Conservation (phyloP, 2,329 filamentous ascomycete species). For the Aspergillus aculeatinus region DNA sequence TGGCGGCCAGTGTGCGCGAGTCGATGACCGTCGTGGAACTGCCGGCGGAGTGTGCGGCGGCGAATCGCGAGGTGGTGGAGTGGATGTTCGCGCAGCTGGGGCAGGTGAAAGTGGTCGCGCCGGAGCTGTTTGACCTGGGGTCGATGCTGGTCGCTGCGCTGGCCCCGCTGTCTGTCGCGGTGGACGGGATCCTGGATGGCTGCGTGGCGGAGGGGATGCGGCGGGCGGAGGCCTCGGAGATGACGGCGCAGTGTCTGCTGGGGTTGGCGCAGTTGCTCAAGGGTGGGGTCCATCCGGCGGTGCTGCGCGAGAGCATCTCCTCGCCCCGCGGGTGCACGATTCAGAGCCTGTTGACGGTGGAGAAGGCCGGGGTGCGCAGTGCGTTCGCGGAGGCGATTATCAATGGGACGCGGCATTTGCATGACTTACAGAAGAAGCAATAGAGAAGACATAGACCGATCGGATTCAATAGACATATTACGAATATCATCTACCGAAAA, state of each 20-base stretch:
- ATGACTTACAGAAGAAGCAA: not conserved
- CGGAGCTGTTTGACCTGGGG: conserved; percentile 54
- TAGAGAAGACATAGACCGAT: not conserved
- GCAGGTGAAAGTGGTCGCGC: conserved; percentile 50
- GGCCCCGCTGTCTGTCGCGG: conserved; percentile 58
- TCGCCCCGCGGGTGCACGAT: conserved; percentile 65
- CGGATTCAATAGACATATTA: no score
- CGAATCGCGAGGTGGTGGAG: conserved; percentile 40
- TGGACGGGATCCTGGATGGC: conserved; percentile 62
- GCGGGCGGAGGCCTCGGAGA: conserved; percentile 58
- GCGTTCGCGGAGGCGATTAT: conserved; percentile 54
- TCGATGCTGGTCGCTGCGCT: conserved; percentile 62
- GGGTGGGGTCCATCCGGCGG: conserved; percentile 60
- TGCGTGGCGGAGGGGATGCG: conserved; percentile 63
- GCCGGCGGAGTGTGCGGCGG: conserved; percentile 35
- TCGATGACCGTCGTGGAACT: conserved; percentile 52
- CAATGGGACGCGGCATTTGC: conserved; percentile 29
- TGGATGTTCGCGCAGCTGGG: conserved; percentile 56
- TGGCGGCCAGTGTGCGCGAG: conserved; percentile 45
- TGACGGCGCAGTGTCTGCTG: conserved; percentile 61
- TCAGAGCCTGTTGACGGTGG: conserved; percentile 58
- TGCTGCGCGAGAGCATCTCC: conserved; percentile 60
- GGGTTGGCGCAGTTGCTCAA: conserved; percentile 59
- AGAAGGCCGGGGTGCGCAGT: conserved; percentile 58
- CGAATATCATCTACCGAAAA: no score